A percentile compares a stretch with the other conserved stretches of the same genome.
Conservation (phyloP, 2,329 filamentous ascomycete species). For the Aspergillus sp. region DNA sequence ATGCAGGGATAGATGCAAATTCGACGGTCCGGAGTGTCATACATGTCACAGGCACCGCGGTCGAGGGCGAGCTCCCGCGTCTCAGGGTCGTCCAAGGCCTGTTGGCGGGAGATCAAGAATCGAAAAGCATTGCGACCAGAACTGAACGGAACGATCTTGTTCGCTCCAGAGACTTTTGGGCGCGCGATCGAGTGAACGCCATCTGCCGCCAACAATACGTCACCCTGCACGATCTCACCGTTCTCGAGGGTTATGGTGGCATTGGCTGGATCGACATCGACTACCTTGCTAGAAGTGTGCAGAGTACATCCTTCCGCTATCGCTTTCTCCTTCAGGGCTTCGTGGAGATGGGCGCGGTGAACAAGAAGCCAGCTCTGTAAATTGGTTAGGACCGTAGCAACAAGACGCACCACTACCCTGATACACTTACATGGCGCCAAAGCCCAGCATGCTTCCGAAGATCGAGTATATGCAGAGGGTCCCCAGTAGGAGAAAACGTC, state of each 20-base stretch:
- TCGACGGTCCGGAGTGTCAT: constrained; percentile 42
- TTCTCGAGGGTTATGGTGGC: constrained; percentile 47
- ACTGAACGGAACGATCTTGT: constrained; percentile 38
- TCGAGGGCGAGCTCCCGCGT: constrained; percentile 38
- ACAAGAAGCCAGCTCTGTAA: constrained; percentile 50
- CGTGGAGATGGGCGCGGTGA: constrained; percentile 56
- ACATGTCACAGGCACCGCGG: constrained; percentile 45
- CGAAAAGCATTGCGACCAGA: constrained; percentile 59
- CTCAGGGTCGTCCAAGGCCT: constrained; percentile 39
- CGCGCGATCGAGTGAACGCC: constrained; percentile 45
- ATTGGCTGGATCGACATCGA: constrained; percentile 41
- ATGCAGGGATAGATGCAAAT: constrained; percentile 50
- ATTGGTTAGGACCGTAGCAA: neutral
- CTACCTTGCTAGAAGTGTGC: constrained; percentile 44
- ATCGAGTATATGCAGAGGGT: constrained; percentile 27
- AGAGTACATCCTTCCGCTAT: constrained; percentile 43
- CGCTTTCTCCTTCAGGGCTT: constrained; percentile 50
- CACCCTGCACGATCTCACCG: constrained; percentile 45
- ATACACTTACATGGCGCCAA: constrained; percentile 30
- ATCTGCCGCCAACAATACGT: constrained; percentile 56
- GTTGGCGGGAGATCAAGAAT: constrained; percentile 53
- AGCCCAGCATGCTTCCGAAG: constrained; percentile 18
- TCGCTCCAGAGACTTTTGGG: constrained; percentile 26
- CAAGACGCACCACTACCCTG: neutral
- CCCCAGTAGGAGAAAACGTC: constrained; percentile 41